phyloP scores from a whole-genome alignment of 2,329 filamentous ascomycete species.

The Fusarium hainanense region DNA sequence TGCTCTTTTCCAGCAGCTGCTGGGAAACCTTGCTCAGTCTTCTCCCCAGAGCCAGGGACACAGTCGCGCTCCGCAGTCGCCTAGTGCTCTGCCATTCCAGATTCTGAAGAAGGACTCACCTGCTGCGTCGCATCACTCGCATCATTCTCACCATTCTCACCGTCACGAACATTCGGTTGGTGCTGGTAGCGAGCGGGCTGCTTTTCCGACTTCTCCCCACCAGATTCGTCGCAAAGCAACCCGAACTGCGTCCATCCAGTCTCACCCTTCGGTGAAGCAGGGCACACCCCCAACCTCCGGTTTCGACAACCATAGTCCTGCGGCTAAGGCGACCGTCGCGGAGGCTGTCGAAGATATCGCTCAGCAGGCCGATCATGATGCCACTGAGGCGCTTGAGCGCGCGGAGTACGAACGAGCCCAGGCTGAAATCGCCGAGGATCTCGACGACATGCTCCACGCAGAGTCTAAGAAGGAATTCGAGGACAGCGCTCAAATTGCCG shows the following conservation, averaged over 20 bases:
- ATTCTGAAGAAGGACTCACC: conserved; percentile 64
- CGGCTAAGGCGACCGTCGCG: conserved; percentile 75
- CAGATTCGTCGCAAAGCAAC: conserved; percentile 54
- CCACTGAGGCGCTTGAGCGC: conserved; percentile 72
- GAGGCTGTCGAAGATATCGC: conserved; percentile 76
- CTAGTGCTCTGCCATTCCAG: conserved; percentile 54
- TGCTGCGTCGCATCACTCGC: conserved; percentile 51
- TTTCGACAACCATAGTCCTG: conserved; percentile 44
- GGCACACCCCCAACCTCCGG: conserved; percentile 49
- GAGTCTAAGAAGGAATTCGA: conserved; percentile 66
- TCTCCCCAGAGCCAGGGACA: conserved; percentile 57
- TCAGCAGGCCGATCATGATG: conserved; percentile 61
- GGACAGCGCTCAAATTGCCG: conserved; percentile 58
- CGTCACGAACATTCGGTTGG: conserved; percentile 53
- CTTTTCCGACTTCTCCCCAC: conserved; percentile 57
- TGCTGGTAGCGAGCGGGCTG: conserved; percentile 56
- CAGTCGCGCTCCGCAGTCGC: conserved; percentile 45
- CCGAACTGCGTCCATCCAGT: conserved; percentile 50
- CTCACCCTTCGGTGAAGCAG: conserved; percentile 45
- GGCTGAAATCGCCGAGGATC: conserved; percentile 58
- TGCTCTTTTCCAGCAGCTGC: conserved; percentile 53
- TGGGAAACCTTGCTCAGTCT: conserved; percentile 52
- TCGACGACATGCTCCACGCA: conserved; percentile 61
- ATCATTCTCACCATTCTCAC: conserved; percentile 53
- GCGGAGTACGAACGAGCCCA: conserved; percentile 62